A percentile compares a stretch with the other conserved stretches of the same genome.
These are phyloP conservation scores for Xanthoconium purpureum DNA, from an alignment of 768 basidiomycete genomes.

Conservation along the genomic window DNA sequence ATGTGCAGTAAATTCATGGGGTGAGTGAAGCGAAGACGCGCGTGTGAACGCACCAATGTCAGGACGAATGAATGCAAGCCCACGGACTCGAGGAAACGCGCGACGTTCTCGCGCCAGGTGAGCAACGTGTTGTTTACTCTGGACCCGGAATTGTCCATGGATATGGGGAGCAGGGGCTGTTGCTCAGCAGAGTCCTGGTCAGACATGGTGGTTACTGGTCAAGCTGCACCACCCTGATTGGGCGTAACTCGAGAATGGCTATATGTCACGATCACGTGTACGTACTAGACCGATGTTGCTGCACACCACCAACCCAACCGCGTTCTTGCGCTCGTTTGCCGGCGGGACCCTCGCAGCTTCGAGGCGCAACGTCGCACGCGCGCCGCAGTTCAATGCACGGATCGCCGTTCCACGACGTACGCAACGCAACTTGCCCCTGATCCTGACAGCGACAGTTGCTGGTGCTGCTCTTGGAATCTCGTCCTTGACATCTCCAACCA, in stretches of 20 bases:
- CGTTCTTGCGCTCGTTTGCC: background rate
- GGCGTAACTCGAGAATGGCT: background rate
- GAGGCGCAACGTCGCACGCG: slow-evolving; percentile 1
- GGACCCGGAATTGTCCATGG: slow-evolving; percentile 16
- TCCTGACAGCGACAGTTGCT: slow-evolving; percentile 34
- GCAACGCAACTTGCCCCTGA: slow-evolving; percentile 10
- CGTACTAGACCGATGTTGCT: background rate
- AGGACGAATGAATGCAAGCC: slow-evolving; percentile 57
- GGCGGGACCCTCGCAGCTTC: background rate
- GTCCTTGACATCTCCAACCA: slow-evolving; percentile 29
- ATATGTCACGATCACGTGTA: slow-evolving; percentile 24
- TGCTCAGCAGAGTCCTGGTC: slow-evolving; percentile 43
- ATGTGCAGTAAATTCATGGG: slow-evolving; percentile 7
- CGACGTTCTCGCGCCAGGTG: slow-evolving; percentile 36
- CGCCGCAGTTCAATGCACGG: background rate
- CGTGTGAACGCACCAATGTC: slow-evolving; percentile 45
- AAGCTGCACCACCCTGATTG: slow-evolving; percentile 6
- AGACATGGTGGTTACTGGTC: slow-evolving; percentile 30
- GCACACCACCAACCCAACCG: background rate
- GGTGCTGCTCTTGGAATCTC: slow-evolving; percentile 47
- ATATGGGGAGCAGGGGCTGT: slow-evolving; percentile 42
- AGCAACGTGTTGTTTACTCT: slow-evolving; percentile 3
- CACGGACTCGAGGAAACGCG: slow-evolving; percentile 49
- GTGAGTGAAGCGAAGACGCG: slow-evolving; percentile 17
- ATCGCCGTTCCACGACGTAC: slow-evolving; percentile 2